Conservation (phyloP, 2,329 filamentous ascomycete genomes). For the Ceratocystis diversiconidia region DNA sequence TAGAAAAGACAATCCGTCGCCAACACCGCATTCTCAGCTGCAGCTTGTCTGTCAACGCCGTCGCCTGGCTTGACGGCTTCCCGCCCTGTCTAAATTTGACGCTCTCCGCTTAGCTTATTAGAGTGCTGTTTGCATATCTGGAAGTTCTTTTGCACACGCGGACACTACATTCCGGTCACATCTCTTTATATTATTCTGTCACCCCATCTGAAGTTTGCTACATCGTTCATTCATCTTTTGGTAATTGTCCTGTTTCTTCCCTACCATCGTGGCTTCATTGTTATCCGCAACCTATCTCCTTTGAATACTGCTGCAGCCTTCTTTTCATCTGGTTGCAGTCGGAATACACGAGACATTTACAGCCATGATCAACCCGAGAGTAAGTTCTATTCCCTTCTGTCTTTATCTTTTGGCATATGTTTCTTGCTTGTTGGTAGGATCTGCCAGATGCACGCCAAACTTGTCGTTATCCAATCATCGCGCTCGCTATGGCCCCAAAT, state of each 20-base stretch:
- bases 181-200: slow-evolving; percentile 4
- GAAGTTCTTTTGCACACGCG: not conserved
- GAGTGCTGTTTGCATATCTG: not conserved
- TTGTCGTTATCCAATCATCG: slow-evolving; percentile 11
- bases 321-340: not conserved
- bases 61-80: not conserved
- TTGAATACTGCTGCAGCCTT: not conserved
- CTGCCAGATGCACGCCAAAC: slow-evolving; percentile 10
- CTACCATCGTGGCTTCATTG: not conserved
- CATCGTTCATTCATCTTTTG: not conserved
- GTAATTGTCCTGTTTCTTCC: not conserved
- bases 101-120: not conserved
- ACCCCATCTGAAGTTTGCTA: not conserved
- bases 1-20: not conserved
- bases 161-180: not conserved
- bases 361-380: slow-evolving; percentile 12
- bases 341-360: not conserved
- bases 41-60: not conserved
- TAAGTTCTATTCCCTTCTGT: not conserved
- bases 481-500: slow-evolving; percentile 9
- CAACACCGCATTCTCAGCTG: not conserved
- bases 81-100: not conserved
- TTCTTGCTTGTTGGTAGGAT: slow-evolving; percentile 6
- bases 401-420: not conserved
- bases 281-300: not conserved